These are phyloP conservation scores for Komagataea norvegica DNA, from an alignment of 1,139 yeast genomes.

Conservation along the genomic window DNA sequence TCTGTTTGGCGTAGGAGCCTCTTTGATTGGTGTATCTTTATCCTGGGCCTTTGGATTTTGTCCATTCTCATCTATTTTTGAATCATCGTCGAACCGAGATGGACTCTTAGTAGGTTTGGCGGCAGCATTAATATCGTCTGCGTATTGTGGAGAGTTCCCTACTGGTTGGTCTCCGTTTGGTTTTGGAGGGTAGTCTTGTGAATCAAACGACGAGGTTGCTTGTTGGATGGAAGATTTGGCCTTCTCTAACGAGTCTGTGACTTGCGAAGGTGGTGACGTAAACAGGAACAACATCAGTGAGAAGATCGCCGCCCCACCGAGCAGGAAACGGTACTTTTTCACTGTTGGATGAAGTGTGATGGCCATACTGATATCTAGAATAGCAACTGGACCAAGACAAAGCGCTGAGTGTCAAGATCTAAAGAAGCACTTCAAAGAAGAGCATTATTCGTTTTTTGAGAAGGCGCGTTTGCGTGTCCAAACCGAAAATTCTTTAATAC, in stretches of 20 bases:
- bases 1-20: slow-evolving; percentile 26
- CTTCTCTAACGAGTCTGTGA: slow-evolving; percentile 18
- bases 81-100: slow-evolving; percentile 24
- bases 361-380: too few species aligned
- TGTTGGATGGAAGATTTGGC: slow-evolving; percentile 18
- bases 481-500: too few species aligned
- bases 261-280: slow-evolving; percentile 18
- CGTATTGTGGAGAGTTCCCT: slow-evolving; percentile 23
- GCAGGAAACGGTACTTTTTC: slow-evolving; percentile 24
- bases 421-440: too few species aligned
- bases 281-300: slow-evolving; percentile 20
- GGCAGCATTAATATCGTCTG: slow-evolving; percentile 14
- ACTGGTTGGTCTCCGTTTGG: slow-evolving; percentile 8
- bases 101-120: slow-evolving; percentile 11
- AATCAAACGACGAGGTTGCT: slow-evolving; percentile 6
- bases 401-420: background rate
- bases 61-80: slow-evolving; percentile 9
- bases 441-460: too few species aligned
- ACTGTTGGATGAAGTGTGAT: slow-evolving; percentile 14
- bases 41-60: slow-evolving; percentile 25
- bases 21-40: slow-evolving; percentile 23
- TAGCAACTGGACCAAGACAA: too few species aligned
- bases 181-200: slow-evolving; percentile 12
- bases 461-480: too few species aligned
- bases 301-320: slow-evolving; percentile 24